Base-by-base conservation (phyloP, 2,329 filamentous ascomycete species). In the Xylariaceae sp. region DNA sequence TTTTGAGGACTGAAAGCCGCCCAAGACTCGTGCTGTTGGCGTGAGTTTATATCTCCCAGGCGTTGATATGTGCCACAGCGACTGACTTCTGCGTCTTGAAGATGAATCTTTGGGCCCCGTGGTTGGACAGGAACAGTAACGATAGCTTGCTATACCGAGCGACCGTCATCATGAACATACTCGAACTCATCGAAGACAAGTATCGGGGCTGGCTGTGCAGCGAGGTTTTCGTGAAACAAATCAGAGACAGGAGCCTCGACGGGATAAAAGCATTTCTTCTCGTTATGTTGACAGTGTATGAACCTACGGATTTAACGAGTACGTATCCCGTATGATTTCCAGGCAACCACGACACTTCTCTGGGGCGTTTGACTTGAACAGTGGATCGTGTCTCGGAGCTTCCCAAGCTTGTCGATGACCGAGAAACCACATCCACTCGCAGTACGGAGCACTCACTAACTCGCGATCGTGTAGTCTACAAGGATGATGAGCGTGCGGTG, bases 171-270 rank as follows among this genome's bases (percentile, higher is more conserved):
- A 42, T 35, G 13, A 63, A 60, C 35, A 50, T 57, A 17, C 61
- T 60, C 17, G 58, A 63, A 30, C 13, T 58, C 13, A 42, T 63
- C 34, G 57, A 62, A 37, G 57, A 62, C 51, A 18, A n/a, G 17
- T 60, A 60, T 35, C 55, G 57, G 7, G 50, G 55, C 2, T 11
- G 30, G 1, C 45, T 30, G 15, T 18, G 42, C 3, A 62, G 57
- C 39, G 17, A 58, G 4, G 8, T 56, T 17, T 64, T 64, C 37
- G n/a, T 18, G n/a, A 23, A 37, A 7, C 13, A 50, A 4, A 44
- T 58, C 17, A 23, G 39, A 35, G 30, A 48, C 2, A 56, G 55
- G 3, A 45, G 7, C 15, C 59, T 62, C 39, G 13, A 37, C 1
- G 53, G 55, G 3, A 53, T 62, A 35, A 56, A 60, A 35, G 53